Evolutionary conservation across 2,329 filamentous ascomycete genomes (phyloP).

Genomic region (Pleomassaria siparia): DNA sequence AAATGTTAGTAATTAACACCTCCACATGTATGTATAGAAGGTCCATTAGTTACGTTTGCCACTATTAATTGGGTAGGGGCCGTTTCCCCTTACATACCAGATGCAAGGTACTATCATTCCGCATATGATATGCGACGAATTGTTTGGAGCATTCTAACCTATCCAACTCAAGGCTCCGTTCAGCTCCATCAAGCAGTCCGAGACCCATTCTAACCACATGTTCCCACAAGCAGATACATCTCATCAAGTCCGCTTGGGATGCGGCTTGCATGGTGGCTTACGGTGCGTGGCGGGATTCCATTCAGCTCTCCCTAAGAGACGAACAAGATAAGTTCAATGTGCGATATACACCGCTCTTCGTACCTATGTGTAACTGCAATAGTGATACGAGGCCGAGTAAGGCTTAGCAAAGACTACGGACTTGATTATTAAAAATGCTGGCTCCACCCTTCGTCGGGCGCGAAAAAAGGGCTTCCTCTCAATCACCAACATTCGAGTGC

Average conservation of each 20-base stretch:
- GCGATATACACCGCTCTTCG: neutral
- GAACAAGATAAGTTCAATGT: neutral
- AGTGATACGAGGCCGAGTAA: too few relatives aligned
- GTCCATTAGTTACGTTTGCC: neutral
- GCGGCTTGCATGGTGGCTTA: neutral
- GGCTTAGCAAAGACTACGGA: neutral
- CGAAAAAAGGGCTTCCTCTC: neutral
- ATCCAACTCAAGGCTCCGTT: neutral
- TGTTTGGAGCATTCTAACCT: too few relatives aligned
- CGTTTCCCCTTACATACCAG: too few relatives aligned
- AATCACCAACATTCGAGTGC: neutral
- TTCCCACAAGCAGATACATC: neutral
- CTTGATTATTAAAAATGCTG: conserved; percentile 4
- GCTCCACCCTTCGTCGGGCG: conserved; percentile 1
- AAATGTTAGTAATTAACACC: neutral
- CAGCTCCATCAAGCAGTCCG: neutral
- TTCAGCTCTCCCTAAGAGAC: neutral
- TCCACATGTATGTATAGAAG: neutral
- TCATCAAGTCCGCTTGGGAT: neutral
- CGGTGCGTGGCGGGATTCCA: neutral
- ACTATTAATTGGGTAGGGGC: neutral
- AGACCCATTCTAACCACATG: neutral
- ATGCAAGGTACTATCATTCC: too few relatives aligned
- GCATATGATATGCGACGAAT: too few relatives aligned
- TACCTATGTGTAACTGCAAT: neutral